A percentile compares a stretch with the other conserved stretches of the same genome.
phyloP scores from a whole-genome alignment of 108 stramenopile genomes.

The Parmales sp. region DNA sequence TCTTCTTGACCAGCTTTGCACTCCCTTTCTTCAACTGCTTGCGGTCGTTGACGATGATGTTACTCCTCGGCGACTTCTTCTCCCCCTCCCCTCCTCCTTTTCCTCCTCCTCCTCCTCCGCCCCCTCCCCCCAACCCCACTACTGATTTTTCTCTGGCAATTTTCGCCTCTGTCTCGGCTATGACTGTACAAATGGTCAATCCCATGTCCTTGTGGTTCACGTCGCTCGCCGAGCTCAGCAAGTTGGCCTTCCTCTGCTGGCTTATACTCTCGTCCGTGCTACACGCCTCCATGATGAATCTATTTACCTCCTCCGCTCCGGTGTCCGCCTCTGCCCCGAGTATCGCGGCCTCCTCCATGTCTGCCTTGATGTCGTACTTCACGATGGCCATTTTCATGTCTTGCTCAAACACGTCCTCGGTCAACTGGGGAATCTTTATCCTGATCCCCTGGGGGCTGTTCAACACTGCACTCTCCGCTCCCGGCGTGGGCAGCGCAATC shows the following conservation, averaged over 20 bases:
- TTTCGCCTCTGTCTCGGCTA: not conserved
- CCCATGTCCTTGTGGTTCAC: slow-evolving; percentile 10
- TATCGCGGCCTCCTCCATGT: slow-evolving; percentile 3
- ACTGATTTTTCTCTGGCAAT: not conserved
- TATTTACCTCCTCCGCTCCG: not conserved
- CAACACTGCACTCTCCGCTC: not conserved
- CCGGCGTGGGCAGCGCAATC: not conserved
- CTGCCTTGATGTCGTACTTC: not conserved
- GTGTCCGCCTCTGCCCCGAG: not conserved
- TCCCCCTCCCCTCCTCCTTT: not conserved
- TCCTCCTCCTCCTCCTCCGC: no score
- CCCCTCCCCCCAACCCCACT: not conserved
- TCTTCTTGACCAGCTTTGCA: not conserved
- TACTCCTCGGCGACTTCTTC: not conserved
- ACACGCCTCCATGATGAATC: not conserved
- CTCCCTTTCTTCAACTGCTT: not conserved
- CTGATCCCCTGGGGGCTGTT: not conserved
- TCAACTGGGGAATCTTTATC: not conserved
- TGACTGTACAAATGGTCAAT: not conserved
- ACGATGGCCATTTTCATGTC: not conserved
- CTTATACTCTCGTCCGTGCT: not conserved
- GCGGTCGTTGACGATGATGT: not conserved
- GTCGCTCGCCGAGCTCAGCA: not conserved
- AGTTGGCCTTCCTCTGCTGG: slow-evolving; percentile 9
- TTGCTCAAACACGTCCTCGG: not conserved